Conservation (phyloP, 768 basidiomycete genomes). For the Gloeostereum incarnatum region DNA sequence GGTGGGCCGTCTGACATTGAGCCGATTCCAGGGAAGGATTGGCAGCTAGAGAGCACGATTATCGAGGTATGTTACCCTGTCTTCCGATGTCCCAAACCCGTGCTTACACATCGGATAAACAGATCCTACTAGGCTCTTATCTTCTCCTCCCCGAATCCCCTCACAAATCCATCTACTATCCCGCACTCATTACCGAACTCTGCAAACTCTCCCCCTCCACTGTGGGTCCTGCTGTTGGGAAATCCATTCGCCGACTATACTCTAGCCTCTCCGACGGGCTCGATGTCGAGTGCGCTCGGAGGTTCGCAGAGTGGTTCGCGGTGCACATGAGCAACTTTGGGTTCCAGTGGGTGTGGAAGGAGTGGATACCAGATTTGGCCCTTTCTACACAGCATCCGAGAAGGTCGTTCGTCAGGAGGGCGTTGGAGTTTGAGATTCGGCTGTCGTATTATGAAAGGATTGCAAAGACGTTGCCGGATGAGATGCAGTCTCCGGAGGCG, state of each 20-base stretch:
- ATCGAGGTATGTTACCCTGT: constrained; percentile 53
- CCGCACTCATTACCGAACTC: constrained; percentile 82
- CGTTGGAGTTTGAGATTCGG: constrained; percentile 84
- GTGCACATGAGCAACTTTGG: constrained; percentile 97
- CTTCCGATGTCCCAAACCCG: background rate
- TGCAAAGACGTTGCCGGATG: constrained; percentile 76
- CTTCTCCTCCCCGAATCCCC: constrained; percentile 72
- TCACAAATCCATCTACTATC: constrained; percentile 79
- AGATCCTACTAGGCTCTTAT: constrained; percentile 69
- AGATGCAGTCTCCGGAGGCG: constrained; percentile 61
- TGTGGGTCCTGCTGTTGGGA: constrained; percentile 93
- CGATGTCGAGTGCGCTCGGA: constrained; percentile 73
- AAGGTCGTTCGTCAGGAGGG: constrained; percentile 78
- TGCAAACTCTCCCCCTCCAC: constrained; percentile 91
- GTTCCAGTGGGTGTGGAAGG: constrained; percentile 99
- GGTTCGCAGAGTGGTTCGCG: constrained; percentile 93
- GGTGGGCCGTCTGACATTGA: constrained; percentile 43
- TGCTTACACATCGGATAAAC: constrained; percentile 3
- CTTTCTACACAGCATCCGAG: constrained; percentile 75
- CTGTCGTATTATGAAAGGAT: constrained; percentile 92
- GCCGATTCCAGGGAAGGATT: constrained; percentile 55
- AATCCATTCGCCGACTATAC: constrained; percentile 87
- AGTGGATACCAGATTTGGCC: constrained; percentile 87
- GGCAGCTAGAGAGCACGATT: constrained; percentile 84
- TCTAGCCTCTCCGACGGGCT: constrained; percentile 71